phyloP scores from a whole-genome alignment of 371 early-diverging fungal genomes.

The Phascolomyces articulosus region DNA sequence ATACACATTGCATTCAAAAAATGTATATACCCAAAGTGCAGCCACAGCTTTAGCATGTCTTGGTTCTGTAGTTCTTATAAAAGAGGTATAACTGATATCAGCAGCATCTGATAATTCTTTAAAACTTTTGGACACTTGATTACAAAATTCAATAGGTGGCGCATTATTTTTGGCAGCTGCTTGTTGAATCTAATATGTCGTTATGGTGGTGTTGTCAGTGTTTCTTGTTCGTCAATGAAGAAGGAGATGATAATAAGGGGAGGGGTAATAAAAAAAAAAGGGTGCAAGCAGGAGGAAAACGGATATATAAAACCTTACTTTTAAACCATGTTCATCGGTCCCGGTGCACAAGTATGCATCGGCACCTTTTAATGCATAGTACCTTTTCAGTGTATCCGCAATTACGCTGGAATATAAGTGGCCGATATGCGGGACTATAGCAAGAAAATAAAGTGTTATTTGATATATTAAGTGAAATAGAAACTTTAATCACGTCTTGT shows the following conservation, averaged over 20 bases:
- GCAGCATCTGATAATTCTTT: slow-evolving; percentile 71
- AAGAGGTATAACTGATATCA: slow-evolving; percentile 80
- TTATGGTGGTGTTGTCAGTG: not conserved
- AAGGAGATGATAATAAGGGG: not conserved
- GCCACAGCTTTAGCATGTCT: slow-evolving; percentile 75
- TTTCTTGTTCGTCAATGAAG: no score
- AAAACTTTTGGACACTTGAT: slow-evolving; percentile 78
- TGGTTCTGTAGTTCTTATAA: slow-evolving; percentile 86
- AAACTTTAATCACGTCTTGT: no score
- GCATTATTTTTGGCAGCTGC: slow-evolving; percentile 72
- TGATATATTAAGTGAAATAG: no score
- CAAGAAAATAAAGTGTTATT: not conserved
- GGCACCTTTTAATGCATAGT: slow-evolving; percentile 70
- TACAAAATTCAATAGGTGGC: slow-evolving; percentile 76
- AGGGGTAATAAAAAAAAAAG: not conserved
- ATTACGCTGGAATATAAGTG: slow-evolving; percentile 91
- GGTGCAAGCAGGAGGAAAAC: no score
- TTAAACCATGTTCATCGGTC: slow-evolving; percentile 97
- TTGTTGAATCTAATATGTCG: slow-evolving; percentile 80
- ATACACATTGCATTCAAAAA: no score
- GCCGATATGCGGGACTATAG: slow-evolving; percentile 90
- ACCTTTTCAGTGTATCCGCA: slow-evolving; percentile 82
- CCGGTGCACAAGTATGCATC: slow-evolving; percentile 76
- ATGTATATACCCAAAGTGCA: slow-evolving; percentile 76
- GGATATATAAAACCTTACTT: no score